Conservation (phyloP, 805 yeast species). For the Wickerhamomyces chaumierensis region DNA sequence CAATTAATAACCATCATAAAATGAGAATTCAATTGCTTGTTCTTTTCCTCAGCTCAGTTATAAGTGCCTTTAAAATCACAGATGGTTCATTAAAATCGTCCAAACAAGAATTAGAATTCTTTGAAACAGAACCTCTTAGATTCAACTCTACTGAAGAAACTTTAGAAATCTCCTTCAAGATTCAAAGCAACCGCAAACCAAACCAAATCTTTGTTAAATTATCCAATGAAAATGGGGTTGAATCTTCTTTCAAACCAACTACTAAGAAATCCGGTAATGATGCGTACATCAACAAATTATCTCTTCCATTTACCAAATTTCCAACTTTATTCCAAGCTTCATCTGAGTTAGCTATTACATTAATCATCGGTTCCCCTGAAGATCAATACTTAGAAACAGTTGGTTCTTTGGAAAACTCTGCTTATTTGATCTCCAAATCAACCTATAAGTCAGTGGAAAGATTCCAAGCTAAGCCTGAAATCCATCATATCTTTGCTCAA, state of each 20-base stretch:
- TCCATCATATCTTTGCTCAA: conserved; percentile 16
- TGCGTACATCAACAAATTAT: conserved; percentile 5
- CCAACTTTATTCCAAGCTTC: conserved; percentile 15
- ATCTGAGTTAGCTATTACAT: conserved; percentile 6
- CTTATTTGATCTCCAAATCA: conserved; percentile 8
- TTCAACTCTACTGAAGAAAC: conserved; percentile 9
- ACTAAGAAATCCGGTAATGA: conserved; percentile 6
- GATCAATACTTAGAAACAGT: conserved; percentile 5
- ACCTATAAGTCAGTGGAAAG: conserved; percentile 9
- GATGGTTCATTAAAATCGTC: conserved; percentile 1
- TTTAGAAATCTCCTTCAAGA: conserved; percentile 11
- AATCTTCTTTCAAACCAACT: conserved; percentile 16
- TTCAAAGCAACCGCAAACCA: conserved; percentile 13
- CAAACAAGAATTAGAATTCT: conserved; percentile 2
- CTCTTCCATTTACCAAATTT: conserved; percentile 11
- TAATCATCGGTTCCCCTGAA: conserved; percentile 11
- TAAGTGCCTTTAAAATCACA: background rate
- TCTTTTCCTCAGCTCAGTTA: background rate
- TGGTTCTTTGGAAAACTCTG: conserved; percentile 13
- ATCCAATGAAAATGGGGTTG: conserved; percentile 12
- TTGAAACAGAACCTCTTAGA: background rate
- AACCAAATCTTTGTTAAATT: conserved; percentile 16
- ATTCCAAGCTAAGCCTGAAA: conserved; percentile 16
- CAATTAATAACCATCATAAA: background rate
- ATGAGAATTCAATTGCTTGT: background rate